Base-by-base conservation (phyloP, 2,329 filamentous ascomycete genomes). In the Periconia sp. region DNA sequence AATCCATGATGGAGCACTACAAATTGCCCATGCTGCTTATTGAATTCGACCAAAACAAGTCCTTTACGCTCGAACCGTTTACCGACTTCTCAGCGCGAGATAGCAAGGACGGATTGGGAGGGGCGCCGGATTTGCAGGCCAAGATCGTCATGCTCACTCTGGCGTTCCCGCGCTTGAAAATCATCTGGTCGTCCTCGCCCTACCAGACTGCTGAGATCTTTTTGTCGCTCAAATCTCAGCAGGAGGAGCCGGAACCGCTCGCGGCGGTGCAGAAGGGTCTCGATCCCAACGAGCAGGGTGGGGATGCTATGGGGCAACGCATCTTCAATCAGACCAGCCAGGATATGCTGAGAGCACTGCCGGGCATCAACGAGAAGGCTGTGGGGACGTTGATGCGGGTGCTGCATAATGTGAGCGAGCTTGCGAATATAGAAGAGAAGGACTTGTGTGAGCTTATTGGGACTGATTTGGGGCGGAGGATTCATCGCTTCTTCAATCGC, bases 121-220 rank as follows among this genome's bases (percentile, higher is more conserved):
- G 57, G 0, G 82, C 85, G 0, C 88, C 88, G 35, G 94, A 97
- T 68, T 81, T 97, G 31, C 94, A 99, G 72, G 88, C 89, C 57
- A 94, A 97, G 74, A 81, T 99, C 44, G 94, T 97, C 13, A 85
- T 97, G 43, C 82, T 99, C 18, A 97, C 92, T 0, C 83, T 99
- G 6, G 90, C 93, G 0, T 99, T 97, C 65, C 94, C 94, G 0
- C 85, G 85, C 19, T 82, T 99, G 46, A 88, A 91, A 60, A 89
- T 99, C 63, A 91, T 99, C 63, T 99, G 94, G 94, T 94, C 90
- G 9, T 90, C 85, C 9, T 92, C 88, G 11, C 93, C 94, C 0
- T 96, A 96, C 69, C 92, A 99, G 73, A 97, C 94, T 0, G 94
- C 94, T 1, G 92, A 97, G 77, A 97, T 99, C 57, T 97, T 99